Conservation (phyloP, 129 eudicot genomes). For the Flaveria brownii region DNA sequence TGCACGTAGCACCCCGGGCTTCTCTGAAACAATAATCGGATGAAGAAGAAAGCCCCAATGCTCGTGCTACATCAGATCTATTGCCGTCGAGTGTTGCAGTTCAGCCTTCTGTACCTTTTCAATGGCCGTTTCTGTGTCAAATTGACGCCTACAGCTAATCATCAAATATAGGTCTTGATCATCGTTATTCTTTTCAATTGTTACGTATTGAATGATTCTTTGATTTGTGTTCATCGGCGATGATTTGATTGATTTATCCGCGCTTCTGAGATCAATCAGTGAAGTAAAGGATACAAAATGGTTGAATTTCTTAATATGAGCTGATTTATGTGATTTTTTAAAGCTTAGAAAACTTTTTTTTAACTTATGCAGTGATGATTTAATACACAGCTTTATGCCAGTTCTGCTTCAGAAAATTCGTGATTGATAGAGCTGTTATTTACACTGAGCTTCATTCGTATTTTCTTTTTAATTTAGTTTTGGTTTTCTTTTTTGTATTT, state of each 20-base stretch:
- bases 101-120: slow-evolving; percentile 49
- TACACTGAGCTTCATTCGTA: slow-evolving; percentile 46
- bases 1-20: slow-evolving; percentile 94
- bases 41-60: slow-evolving; percentile 91
- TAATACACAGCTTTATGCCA: slow-evolving; percentile 75
- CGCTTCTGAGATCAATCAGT: slow-evolving; percentile 71
- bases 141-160: slow-evolving; percentile 43
- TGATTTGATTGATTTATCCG: slow-evolving; percentile 58
- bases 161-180: no score
- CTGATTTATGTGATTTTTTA: slow-evolving; percentile 14
- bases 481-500: background rate
- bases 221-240: slow-evolving; percentile 12
- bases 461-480: background rate
- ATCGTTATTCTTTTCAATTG: slow-evolving; percentile 18
- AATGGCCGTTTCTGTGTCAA: slow-evolving; percentile 71
- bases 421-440: slow-evolving; percentile 83
- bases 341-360: background rate
- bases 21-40: slow-evolving; percentile 38
- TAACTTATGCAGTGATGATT: slow-evolving; percentile 60
- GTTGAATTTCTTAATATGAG: slow-evolving; percentile 99
- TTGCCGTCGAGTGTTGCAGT: slow-evolving; percentile 81
- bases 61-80: slow-evolving; percentile 57
- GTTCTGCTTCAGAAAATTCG: slow-evolving; percentile 92
- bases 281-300: slow-evolving; percentile 64
- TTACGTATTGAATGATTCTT: background rate